phyloP scores from a whole-genome alignment of 345 rosid genomes.

The Dipteronia sinensis region DNA sequence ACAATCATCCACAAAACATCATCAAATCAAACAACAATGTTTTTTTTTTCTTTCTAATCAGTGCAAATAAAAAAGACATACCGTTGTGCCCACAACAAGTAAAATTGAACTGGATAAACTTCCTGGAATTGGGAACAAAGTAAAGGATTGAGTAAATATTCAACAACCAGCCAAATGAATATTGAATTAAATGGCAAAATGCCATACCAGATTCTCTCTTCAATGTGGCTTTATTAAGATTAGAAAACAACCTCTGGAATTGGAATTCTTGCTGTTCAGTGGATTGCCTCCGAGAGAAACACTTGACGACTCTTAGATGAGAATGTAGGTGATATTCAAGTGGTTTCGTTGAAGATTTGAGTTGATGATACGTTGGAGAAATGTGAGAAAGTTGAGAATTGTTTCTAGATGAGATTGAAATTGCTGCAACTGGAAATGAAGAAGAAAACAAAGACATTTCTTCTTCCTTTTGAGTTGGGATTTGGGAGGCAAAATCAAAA shows the following conservation, averaged over 20 bases:
- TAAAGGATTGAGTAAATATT: neutral
- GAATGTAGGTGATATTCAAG: neutral
- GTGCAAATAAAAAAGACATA: slow-evolving; percentile 25
- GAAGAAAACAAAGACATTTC: neutral
- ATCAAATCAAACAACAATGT: neutral
- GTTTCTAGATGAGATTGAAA: neutral
- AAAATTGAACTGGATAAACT: slow-evolving; percentile 77
- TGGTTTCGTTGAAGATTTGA: neutral
- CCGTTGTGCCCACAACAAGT: slow-evolving; percentile 92
- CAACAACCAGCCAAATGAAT: neutral
- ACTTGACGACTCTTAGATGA: slow-evolving; percentile 30
- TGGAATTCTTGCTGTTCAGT: slow-evolving; percentile 35
- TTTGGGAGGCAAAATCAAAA: neutral
- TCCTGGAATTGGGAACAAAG: slow-evolving; percentile 58
- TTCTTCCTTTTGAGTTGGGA: neutral
- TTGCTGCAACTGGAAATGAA: neutral
- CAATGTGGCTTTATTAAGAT: slow-evolving; percentile 70
- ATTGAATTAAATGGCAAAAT: neutral
- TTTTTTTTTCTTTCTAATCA: neutral
- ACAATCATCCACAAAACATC: neutral
- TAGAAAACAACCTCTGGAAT: slow-evolving; percentile 83
- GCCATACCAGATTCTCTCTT: slow-evolving; percentile 77
- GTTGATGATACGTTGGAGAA: neutral
- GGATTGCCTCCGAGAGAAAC: slow-evolving; percentile 47
- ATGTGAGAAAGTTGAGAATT: neutral